phyloP scores from a whole-genome alignment of 139 green algal species.

The Coelastrella sp. region DNA sequence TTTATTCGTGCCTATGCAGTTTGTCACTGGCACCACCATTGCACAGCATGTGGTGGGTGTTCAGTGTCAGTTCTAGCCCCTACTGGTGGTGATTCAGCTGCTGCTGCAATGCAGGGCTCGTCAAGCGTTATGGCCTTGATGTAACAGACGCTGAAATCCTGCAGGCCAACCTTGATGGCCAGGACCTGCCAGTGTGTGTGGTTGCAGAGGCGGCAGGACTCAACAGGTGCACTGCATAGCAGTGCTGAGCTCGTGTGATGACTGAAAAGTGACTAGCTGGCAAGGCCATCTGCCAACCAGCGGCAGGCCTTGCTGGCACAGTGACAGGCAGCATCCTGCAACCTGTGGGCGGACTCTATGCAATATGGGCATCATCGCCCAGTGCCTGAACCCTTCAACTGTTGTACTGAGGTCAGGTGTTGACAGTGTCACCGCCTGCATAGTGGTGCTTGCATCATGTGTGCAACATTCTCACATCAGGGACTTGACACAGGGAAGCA shows the following conservation, averaged over 20 bases:
- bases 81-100: neutral
- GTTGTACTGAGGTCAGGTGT: no score
- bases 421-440: no score
- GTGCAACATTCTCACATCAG: no score
- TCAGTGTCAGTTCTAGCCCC: neutral
- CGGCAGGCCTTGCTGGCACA: no score
- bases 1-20: neutral
- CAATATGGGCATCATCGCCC: no score
- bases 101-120: slow-evolving; percentile 62
- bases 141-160: slow-evolving; percentile 71
- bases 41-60: neutral
- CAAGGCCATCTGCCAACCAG: no score
- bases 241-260: neutral
- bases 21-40: neutral
- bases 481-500: no score
- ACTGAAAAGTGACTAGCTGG: no score
- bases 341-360: no score
- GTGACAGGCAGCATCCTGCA: no score
- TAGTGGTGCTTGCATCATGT: no score
- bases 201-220: slow-evolving; percentile 70
- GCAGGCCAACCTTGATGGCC: slow-evolving; percentile 73
- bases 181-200: slow-evolving; percentile 66
- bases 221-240: slow-evolving; percentile 52
- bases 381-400: no score
- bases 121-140: slow-evolving; percentile 75